Evolutionary conservation across 805 yeast species (phyloP).

Genomic region (Tanozyma kutaoensis): DNA sequence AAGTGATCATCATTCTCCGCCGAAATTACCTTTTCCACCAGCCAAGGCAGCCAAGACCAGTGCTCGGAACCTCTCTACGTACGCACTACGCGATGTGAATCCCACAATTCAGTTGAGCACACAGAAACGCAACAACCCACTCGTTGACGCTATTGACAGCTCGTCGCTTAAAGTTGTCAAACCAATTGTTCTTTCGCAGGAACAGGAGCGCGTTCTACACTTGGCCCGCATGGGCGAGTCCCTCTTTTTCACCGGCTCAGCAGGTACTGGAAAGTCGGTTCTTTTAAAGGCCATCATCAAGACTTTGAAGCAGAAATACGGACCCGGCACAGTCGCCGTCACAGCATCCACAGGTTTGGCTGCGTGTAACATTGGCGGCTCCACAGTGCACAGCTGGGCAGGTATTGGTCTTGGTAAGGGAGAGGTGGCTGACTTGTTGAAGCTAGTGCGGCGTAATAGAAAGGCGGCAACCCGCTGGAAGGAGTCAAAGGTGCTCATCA

Average conservation of each 20-base stretch:
- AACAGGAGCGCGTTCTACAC: slow-evolving; percentile 53
- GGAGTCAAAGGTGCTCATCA: slow-evolving; percentile 52
- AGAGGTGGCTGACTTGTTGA: slow-evolving; percentile 28
- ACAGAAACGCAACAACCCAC: too few relatives aligned
- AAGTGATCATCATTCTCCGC: too few relatives aligned
- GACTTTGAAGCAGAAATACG: slow-evolving; percentile 18
- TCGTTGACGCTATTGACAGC: too few relatives aligned
- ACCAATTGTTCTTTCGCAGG: slow-evolving; percentile 33
- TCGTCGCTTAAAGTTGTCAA: too few relatives aligned
- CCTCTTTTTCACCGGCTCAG: slow-evolving; percentile 71
- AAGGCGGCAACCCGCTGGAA: slow-evolving; percentile 46
- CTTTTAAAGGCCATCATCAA: slow-evolving; percentile 51
- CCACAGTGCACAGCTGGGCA: slow-evolving; percentile 73
- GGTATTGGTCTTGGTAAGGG: slow-evolving; percentile 75
- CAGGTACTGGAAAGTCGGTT: slow-evolving; percentile 81
- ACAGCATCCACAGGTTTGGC: slow-evolving; percentile 97
- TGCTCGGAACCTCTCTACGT: too few relatives aligned
- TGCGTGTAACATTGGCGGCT: slow-evolving; percentile 87
- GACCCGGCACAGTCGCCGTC: slow-evolving; percentile 48
- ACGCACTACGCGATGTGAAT: too few relatives aligned
- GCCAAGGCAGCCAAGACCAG: too few relatives aligned
- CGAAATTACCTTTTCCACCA: too few relatives aligned
- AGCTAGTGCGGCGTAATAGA: slow-evolving; percentile 33
- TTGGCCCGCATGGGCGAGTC: slow-evolving; percentile 36
- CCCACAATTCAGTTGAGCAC: too few relatives aligned